Evolutionary conservation across 2,329 filamentous ascomycete genomes (phyloP).

Genomic region (Pseudogymnoascus verrucosus): DNA sequence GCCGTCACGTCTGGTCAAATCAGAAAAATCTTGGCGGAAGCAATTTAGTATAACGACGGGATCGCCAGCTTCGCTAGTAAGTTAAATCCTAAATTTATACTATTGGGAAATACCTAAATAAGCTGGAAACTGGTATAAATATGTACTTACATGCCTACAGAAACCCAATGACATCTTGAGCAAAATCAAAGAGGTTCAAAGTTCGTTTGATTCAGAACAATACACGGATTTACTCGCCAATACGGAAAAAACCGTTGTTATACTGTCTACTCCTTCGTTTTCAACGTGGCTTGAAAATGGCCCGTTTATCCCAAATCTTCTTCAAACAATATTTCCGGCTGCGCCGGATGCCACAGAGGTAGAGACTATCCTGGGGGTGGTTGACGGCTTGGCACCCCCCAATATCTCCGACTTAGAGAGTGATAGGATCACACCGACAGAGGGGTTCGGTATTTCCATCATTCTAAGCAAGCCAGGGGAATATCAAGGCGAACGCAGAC

Average conservation of each 20-base stretch:
- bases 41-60: conserved; percentile 1
- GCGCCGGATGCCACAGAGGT: conserved; percentile 26
- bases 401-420: background rate
- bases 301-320: conserved; percentile 22
- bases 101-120: background rate
- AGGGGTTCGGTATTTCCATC: conserved; percentile 45
- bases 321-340: conserved; percentile 14
- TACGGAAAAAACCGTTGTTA: conserved; percentile 18
- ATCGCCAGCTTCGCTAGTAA: background rate
- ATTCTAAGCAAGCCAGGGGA: conserved; percentile 33
- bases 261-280: conserved; percentile 28
- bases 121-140: background rate
- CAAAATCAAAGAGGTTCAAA: conserved; percentile 1
- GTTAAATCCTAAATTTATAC: background rate
- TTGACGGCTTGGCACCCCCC: conserved; percentile 44
- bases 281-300: conserved; percentile 25
- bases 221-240: background rate
- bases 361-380: conserved; percentile 45
- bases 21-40: background rate
- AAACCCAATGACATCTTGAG: conserved; percentile 3
- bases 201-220: background rate
- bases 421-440: conserved; percentile 18
- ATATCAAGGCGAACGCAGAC: conserved; percentile 40
- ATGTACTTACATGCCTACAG: background rate
- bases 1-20: background rate